Percentiles rank a stretch among this genome's conserved stretches.
Evolutionary conservation across 1,139 yeast species (phyloP).

Genomic region (Saccharomyces uvarum): DNA sequence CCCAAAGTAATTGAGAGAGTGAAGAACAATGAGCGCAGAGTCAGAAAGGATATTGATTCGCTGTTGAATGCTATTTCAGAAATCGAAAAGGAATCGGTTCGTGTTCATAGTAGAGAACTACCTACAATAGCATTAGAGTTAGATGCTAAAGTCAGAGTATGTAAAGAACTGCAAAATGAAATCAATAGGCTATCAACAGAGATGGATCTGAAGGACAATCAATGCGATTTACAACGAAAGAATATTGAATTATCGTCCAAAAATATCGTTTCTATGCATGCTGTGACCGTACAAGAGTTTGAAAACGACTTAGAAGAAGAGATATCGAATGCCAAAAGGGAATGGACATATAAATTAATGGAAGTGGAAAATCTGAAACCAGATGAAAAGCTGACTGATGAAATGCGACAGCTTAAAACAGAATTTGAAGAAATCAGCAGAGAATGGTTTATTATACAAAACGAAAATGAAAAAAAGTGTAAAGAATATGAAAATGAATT

Average conservation of each 20-base stretch:
- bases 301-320: slow-evolving; percentile 16
- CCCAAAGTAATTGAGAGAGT: slow-evolving; percentile 12
- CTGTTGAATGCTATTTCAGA: slow-evolving; percentile 23
- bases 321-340: slow-evolving; percentile 9
- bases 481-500: slow-evolving; percentile 9
- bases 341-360: slow-evolving; percentile 17
- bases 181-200: slow-evolving; percentile 10
- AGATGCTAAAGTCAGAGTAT: slow-evolving; percentile 10
- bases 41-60: slow-evolving; percentile 23
- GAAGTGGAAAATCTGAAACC: slow-evolving; percentile 19
- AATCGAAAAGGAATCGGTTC: slow-evolving; percentile 20
- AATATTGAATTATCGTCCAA: slow-evolving; percentile 13
- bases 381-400: slow-evolving; percentile 14
- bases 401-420: slow-evolving; percentile 15
- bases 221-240: slow-evolving; percentile 12
- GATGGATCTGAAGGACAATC: slow-evolving; percentile 12
- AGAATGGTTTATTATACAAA: slow-evolving; percentile 9
- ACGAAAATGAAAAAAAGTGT: slow-evolving; percentile 11
- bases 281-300: slow-evolving; percentile 11
- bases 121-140: slow-evolving; percentile 15
- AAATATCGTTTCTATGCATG: slow-evolving; percentile 6
- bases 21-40: slow-evolving; percentile 20
- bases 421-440: slow-evolving; percentile 12
- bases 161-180: slow-evolving; percentile 15
- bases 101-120: slow-evolving; percentile 12